Conservation (phyloP, 1,139 yeast genomes). For the Eremothecium sinecaudum region DNA sequence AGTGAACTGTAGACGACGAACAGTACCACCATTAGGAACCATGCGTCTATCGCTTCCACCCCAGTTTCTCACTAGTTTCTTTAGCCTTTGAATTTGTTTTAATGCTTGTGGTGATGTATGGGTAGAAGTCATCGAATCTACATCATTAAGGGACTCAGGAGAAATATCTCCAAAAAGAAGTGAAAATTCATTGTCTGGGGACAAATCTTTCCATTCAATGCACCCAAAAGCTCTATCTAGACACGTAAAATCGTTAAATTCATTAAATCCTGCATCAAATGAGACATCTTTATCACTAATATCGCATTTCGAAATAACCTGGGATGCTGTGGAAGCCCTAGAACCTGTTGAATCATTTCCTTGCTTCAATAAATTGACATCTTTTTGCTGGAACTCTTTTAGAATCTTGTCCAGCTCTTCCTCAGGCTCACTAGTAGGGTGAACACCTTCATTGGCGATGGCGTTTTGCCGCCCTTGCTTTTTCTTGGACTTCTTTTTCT, state of each 20-base stretch:
- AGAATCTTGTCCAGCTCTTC: conserved; percentile 28
- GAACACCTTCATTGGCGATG: conserved; percentile 17
- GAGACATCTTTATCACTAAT: conserved; percentile 20
- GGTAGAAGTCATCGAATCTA: conserved; percentile 45
- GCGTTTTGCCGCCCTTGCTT: conserved; percentile 10
- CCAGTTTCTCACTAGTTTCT: conserved; percentile 67
- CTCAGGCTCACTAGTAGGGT: conserved; percentile 21
- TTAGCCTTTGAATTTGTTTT: conserved; percentile 52
- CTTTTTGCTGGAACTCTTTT: conserved; percentile 24
- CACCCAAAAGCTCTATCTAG: conserved; percentile 36
- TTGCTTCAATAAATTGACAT: conserved; percentile 12
- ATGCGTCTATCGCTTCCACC: conserved; percentile 67
- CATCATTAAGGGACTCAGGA: conserved; percentile 59
- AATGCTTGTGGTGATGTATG: conserved; percentile 59
- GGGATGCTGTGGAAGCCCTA: conserved; percentile 20
- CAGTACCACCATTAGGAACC: conserved; percentile 49
- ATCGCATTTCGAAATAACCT: conserved; percentile 5
- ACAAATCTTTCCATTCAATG: conserved; percentile 48
- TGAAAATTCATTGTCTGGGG: conserved; percentile 72
- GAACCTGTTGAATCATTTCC: conserved; percentile 32
- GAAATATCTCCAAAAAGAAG: conserved; percentile 68
- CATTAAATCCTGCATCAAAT: conserved; percentile 37
- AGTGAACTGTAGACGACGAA: conserved; percentile 54
- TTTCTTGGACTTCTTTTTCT: conserved; percentile 19
- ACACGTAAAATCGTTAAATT: conserved; percentile 34